Evolutionary conservation across 805 yeast species (phyloP), one percentile per base, ranked within the genome.

Genomic region (Spathaspora boniae): DNA sequence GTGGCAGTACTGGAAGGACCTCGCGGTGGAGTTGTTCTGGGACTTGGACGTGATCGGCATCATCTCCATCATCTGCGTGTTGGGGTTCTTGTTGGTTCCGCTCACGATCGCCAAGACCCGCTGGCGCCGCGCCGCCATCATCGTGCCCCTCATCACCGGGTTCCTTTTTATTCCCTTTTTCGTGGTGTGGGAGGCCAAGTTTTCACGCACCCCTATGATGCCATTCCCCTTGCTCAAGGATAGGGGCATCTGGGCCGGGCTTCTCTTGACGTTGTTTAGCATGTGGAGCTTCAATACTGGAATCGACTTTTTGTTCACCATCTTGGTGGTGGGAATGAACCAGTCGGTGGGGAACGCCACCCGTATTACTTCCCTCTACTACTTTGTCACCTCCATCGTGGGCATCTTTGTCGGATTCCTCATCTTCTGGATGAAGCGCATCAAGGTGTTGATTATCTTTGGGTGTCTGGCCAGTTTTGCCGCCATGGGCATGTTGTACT

Each of bases 81-180:
- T 84, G 16, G 87, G 86, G 21, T 71, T 81, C 44, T 64, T 84
- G 30, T 62, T 84, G 40, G 78, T 77, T 15, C 91, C 93, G 16
- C 66, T 85, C 45, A 82, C 91, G 6, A 56, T 85, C 21, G 88
- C 57, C 22, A 29, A 49, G 1, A 41, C 60, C 2, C 63, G 65
- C 34, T 84, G 93, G 93, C 51, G 60, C 34, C 62, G 65, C 38
- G 85, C 76, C 12, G 62, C 74, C 30, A 68, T 80, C 44, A 78
- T 85, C 44, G 91, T 71, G 5, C 86, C 88, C 2, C 58, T 82
- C 33, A 83, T 80, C 16, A 51, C 85, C 36, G 93, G 93, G 1
- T 65, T 76, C 45, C 72, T 68, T 15, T 53, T 78, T 19, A 52
- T 82, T 35, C 86, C 86, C 5, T 51, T 71, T 14, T 74, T 80